Conservation (phyloP, 768 basidiomycete genomes). For the Boletellus ananas region DNA sequence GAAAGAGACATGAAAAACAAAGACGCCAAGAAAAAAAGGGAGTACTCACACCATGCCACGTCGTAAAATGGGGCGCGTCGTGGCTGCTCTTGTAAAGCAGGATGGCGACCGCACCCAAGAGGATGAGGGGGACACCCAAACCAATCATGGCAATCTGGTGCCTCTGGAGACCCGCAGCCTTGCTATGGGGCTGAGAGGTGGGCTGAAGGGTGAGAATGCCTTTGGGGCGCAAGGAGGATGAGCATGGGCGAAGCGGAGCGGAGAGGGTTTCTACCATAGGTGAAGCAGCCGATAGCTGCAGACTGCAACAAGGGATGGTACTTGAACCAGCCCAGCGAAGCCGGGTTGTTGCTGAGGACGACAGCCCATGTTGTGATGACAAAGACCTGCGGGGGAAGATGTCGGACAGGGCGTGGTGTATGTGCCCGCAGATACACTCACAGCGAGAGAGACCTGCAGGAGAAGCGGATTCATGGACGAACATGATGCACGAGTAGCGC, state of each 20-base stretch:
- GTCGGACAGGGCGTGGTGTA: conserved; percentile 1
- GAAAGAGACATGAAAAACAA: background rate
- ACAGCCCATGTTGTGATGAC: conserved; percentile 42
- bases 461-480: background rate
- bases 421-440: conserved; percentile 6
- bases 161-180: conserved; percentile 61
- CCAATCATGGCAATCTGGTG: conserved; percentile 64
- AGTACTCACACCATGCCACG: conserved; percentile 69
- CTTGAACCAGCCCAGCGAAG: conserved; percentile 54
- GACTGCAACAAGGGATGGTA: conserved; percentile 65
- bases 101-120: conserved; percentile 60
- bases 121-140: conserved; percentile 53
- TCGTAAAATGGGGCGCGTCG: conserved; percentile 54
- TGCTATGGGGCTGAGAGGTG: conserved; percentile 60
- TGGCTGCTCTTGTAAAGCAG: conserved; percentile 56
- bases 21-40: background rate
- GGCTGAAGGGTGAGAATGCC: conserved; percentile 76
- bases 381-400: conserved; percentile 34
- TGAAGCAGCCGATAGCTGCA: conserved; percentile 51
- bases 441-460: conserved; percentile 14
- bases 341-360: conserved; percentile 45
- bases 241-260: background rate
- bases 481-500: background rate
- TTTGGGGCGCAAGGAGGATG: conserved; percentile 19
- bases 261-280: conserved; percentile 47